phyloP scores from a whole-genome alignment of 805 yeast species.

The Metschnikowia dekortorum region DNA sequence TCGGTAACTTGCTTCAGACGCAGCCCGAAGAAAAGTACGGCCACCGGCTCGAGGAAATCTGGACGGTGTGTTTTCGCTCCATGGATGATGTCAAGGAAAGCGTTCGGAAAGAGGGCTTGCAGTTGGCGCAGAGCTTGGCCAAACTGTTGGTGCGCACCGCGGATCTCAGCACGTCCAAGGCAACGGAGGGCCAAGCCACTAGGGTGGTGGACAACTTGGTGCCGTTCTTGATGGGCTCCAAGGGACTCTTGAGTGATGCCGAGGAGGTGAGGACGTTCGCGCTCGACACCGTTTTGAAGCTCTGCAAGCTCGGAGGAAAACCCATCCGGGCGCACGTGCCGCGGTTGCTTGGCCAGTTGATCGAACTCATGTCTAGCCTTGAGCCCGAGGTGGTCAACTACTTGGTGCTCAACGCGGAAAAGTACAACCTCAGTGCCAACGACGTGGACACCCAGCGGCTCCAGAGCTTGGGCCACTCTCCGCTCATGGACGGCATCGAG shows the following conservation, averaged over 20 bases:
- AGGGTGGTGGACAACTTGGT: slow-evolving; percentile 53
- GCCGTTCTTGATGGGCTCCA: slow-evolving; percentile 75
- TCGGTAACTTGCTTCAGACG: slow-evolving; percentile 65
- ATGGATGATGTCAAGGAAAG: slow-evolving; percentile 95
- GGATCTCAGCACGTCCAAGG: slow-evolving; percentile 40
- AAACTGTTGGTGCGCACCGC: slow-evolving; percentile 56
- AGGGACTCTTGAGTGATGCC: slow-evolving; percentile 80
- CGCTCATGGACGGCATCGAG: slow-evolving; percentile 85
- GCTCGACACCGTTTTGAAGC: slow-evolving; percentile 63
- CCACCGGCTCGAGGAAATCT: slow-evolving; percentile 55
- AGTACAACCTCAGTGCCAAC: slow-evolving; percentile 66
- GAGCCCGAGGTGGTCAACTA: slow-evolving; percentile 92
- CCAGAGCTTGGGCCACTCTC: slow-evolving; percentile 72
- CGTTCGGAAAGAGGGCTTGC: slow-evolving; percentile 76
- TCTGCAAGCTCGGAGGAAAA: slow-evolving; percentile 60
- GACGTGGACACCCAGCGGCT: slow-evolving; percentile 76
- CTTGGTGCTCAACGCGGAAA: slow-evolving; percentile 80
- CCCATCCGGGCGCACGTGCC: slow-evolving; percentile 67
- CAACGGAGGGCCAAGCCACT: slow-evolving; percentile 36
- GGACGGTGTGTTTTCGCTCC: slow-evolving; percentile 84
- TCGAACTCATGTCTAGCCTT: slow-evolving; percentile 71
- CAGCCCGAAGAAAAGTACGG: slow-evolving; percentile 52
- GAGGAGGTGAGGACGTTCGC: slow-evolving; percentile 80
- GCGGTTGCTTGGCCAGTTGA: slow-evolving; percentile 61
- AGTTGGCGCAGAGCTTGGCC: slow-evolving; percentile 63